Conservation (phyloP, 73 alveolate species). For the Symbiodinium natans region DNA sequence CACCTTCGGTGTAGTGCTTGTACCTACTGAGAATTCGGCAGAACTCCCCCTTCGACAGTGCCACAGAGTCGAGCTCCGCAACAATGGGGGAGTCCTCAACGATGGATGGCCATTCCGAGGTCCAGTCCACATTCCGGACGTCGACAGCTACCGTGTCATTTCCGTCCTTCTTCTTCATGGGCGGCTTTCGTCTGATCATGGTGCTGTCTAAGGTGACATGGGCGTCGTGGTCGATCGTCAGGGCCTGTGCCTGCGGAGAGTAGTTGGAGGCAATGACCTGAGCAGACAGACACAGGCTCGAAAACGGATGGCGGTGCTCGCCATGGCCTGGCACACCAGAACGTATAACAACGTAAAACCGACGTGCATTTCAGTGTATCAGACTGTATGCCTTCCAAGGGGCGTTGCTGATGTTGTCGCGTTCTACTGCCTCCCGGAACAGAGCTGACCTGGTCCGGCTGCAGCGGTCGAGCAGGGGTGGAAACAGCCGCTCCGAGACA, state of each 20-base stretch:
- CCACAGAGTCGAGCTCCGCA: slow-evolving; percentile 25
- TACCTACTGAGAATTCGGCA: slow-evolving; percentile 90
- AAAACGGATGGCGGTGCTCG: neutral
- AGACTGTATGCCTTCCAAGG: too few species aligned
- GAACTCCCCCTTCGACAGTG: slow-evolving; percentile 56
- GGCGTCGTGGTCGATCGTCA: slow-evolving; percentile 80
- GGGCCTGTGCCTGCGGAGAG: slow-evolving; percentile 40
- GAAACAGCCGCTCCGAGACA: slow-evolving; percentile 49
- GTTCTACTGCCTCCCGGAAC: slow-evolving; percentile 62
- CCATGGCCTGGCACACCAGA: too few species aligned
- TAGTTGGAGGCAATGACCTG: slow-evolving; percentile 88
- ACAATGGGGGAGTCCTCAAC: slow-evolving; percentile 55
- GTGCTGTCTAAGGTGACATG: neutral
- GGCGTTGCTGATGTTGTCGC: slow-evolving; percentile 61
- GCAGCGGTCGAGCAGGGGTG: slow-evolving; percentile 91
- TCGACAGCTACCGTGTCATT: slow-evolving; percentile 11
- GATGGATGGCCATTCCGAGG: slow-evolving; percentile 72
- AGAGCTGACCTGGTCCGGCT: slow-evolving; percentile 84
- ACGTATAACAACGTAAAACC: too few species aligned
- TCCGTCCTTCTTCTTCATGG: slow-evolving; percentile 3
- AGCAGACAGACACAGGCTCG: neutral
- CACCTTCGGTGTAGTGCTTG: slow-evolving; percentile 85
- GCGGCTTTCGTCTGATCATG: neutral
- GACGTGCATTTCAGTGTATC: too few species aligned
- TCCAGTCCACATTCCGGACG: slow-evolving; percentile 77